Conservation (phyloP, 371 early-diverging fungal species). For the Apophysomyces trapeziformis region DNA sequence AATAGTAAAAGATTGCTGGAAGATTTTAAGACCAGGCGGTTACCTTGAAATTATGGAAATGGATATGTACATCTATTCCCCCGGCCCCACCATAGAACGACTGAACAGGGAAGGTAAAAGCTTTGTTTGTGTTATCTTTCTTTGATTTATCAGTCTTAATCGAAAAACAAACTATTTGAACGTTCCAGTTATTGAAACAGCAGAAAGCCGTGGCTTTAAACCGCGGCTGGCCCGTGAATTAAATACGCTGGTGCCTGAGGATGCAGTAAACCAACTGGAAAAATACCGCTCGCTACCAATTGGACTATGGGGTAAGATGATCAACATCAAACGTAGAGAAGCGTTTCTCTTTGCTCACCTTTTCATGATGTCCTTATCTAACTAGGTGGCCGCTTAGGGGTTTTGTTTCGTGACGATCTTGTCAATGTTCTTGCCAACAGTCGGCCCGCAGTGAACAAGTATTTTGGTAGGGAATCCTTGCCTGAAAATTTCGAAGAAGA, state of each 20-base stretch:
- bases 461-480: neutral
- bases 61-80: constrained; percentile 31
- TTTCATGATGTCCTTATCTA: too few relatives aligned
- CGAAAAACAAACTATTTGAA: neutral
- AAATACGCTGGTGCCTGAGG: constrained; percentile 19
- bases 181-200: constrained; percentile 17
- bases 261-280: constrained; percentile 24
- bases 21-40: constrained; percentile 32
- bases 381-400: constrained; percentile 14
- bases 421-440: constrained; percentile 6
- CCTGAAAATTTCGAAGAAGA: constrained; percentile 5
- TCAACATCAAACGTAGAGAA: neutral
- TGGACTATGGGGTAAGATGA: constrained; percentile 15
- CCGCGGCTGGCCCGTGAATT: constrained; percentile 20
- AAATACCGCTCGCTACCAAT: constrained; percentile 22
- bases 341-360: neutral
- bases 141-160: neutral
- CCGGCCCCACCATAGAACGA: constrained; percentile 32
- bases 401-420: constrained; percentile 18
- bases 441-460: neutral
- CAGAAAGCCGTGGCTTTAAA: constrained; percentile 23
- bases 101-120: constrained; percentile 34
- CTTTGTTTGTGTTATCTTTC: neutral
- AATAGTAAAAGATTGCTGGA: constrained; percentile 36
- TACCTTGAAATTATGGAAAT: constrained; percentile 39